Base-by-base conservation (phyloP, 208 protist species). In the Crithidia expoeki region DNA sequence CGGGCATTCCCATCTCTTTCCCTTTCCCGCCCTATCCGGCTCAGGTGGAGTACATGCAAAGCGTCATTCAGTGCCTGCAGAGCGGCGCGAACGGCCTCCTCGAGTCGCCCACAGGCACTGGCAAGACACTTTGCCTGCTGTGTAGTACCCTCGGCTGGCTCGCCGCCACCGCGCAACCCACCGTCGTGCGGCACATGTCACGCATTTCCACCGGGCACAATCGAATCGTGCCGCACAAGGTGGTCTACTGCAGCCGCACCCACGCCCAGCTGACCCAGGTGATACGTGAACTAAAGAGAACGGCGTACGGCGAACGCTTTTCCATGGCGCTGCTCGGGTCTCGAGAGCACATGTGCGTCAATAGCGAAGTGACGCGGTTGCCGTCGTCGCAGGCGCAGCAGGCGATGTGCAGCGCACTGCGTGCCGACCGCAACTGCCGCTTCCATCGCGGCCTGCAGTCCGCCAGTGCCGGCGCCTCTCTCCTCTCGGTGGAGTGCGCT, bases 221-320 rank as follows among this genome's bases (percentile, higher is more conserved):
- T 19, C n/a, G 19, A 12, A 5, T 17, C 16, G 9, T 42, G 2
- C 59, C 50, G 30, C 59, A 69, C 33, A 81, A 74, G 38, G 68
- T 99, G 33, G 85, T 99, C 10, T 99, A 99, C 86, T 89, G 94
- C 55, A 98, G 96, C 34, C 88, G 98, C 60, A 99, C 98, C 10
- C 98, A 99, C 79, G 89, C 96, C n/a, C 98, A 99, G 88, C 84
- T 99, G 44, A 81, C 91, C 25, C 98, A 99, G 80, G 96, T 99
- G 12, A 92, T 99, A n/a, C 70, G 89, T 1, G 98, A 99, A 85
- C 80, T 99, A 11, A 97, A 97, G 66, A 65, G 83, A 16, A 98
- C 98, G 17, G 56, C 63, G 2, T 99, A 99, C 65, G 75, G 69
- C 21, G 27, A 56, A 30, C 30, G 80, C 25, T 67, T 96, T 60